phyloP scores from a whole-genome alignment of 2,329 filamentous ascomycete genomes.

The Neofusicoccum cordaticola region DNA sequence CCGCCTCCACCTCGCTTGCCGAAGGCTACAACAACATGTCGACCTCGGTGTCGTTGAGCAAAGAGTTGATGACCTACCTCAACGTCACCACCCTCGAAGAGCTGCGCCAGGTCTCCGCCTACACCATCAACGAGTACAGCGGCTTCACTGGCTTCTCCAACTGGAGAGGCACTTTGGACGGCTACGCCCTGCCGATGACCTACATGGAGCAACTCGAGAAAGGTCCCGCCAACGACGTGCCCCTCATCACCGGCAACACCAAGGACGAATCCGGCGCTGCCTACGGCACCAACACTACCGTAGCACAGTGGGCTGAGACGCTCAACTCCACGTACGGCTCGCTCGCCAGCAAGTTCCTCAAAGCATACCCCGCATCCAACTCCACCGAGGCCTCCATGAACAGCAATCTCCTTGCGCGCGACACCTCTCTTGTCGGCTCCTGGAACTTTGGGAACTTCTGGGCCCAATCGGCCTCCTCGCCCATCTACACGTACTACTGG shows the following conservation, averaged over 20 bases:
- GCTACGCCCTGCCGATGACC: slow-evolving; percentile 26
- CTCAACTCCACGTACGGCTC: slow-evolving; percentile 22
- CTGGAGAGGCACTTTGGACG: slow-evolving; percentile 9
- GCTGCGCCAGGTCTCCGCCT: neutral
- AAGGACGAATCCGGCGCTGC: slow-evolving; percentile 28
- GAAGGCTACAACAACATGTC: slow-evolving; percentile 2
- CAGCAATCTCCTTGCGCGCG: slow-evolving; percentile 24
- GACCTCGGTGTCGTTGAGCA: slow-evolving; percentile 6
- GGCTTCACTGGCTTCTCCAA: neutral
- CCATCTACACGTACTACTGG: slow-evolving; percentile 39
- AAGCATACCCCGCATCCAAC: slow-evolving; percentile 23
- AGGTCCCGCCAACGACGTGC: slow-evolving; percentile 28
- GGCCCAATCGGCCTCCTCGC: slow-evolving; percentile 18
- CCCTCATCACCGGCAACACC: slow-evolving; percentile 32
- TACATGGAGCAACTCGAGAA: slow-evolving; percentile 26
- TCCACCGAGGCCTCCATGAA: slow-evolving; percentile 21
- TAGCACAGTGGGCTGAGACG: slow-evolving; percentile 21
- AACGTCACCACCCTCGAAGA: slow-evolving; percentile 13
- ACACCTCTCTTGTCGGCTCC: slow-evolving; percentile 27
- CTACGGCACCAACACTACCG: slow-evolving; percentile 23
- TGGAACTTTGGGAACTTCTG: slow-evolving; percentile 25
- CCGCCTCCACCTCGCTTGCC: slow-evolving; percentile 3
- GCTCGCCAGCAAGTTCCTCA: slow-evolving; percentile 19
- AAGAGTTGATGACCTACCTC: neutral
- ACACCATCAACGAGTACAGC: neutral